Evolutionary conservation across 345 rosid species (phyloP).

Genomic region (Citrus sinensis): DVS_A1.0 CM039162.1:31789001-31789500

Average conservation of each 20-base stretch:
- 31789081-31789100: neutral
- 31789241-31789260: neutral
- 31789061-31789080: neutral
- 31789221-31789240: neutral
- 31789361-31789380: neutral
- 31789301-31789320: neutral
- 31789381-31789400: constrained; percentile 5
- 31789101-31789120: neutral
- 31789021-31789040: neutral
- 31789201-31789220: neutral
- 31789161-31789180: neutral
- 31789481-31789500: neutral
- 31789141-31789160: neutral
- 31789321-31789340: neutral
- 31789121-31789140: neutral
- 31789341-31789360: neutral
- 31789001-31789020: constrained; percentile 3
- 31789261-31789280: neutral
- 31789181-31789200: constrained; percentile 1
- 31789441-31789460: neutral
- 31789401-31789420: neutral
- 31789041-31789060: neutral
- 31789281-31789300: neutral
- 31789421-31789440: constrained; percentile 7
- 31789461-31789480: constrained; percentile 11